These are phyloP conservation scores for Kazachstania africana DNA, from an alignment of 805 yeast species.

Conservation along the genomic window DNA sequence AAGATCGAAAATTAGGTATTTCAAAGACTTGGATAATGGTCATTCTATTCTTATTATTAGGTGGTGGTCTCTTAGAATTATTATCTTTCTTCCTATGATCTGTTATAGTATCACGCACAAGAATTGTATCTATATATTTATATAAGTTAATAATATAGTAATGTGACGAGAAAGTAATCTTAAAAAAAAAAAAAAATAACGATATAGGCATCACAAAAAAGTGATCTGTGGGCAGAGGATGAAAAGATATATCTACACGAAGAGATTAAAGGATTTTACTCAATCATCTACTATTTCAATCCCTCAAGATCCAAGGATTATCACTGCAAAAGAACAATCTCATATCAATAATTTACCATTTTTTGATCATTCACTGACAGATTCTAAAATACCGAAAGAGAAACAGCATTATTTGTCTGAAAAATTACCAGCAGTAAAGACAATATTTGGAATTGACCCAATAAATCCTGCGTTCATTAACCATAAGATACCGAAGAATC, in stretches of 20 bases:
- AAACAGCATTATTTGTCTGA: constrained; percentile 9
- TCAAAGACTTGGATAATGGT: constrained; percentile 55
- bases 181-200: too few species aligned
- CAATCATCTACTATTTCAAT: too few species aligned
- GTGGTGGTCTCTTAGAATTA: constrained; percentile 73
- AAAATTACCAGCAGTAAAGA: constrained; percentile 10
- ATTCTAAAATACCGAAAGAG: not conserved
- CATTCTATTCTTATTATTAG: constrained; percentile 57
- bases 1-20: constrained; percentile 37
- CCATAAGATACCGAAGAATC: constrained; percentile 8
- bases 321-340: constrained; percentile 6
- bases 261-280: too few species aligned
- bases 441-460: constrained; percentile 12
- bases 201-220: too few species aligned
- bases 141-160: not conserved
- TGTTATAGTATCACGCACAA: too few species aligned
- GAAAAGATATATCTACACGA: too few species aligned
- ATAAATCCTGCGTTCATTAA: constrained; percentile 7
- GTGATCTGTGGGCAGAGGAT: too few species aligned
- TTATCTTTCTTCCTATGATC: constrained; percentile 39
- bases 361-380: not conserved
- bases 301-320: constrained; percentile 1
- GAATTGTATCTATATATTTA: not conserved
- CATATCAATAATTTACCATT: constrained; percentile 3
- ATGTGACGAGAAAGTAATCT: too few species aligned